A percentile compares a stretch with the other conserved stretches of the same genome.
phyloP scores from a whole-genome alignment of 2,329 filamentous ascomycete genomes.

The Orbilia ellipsospora region DNA sequence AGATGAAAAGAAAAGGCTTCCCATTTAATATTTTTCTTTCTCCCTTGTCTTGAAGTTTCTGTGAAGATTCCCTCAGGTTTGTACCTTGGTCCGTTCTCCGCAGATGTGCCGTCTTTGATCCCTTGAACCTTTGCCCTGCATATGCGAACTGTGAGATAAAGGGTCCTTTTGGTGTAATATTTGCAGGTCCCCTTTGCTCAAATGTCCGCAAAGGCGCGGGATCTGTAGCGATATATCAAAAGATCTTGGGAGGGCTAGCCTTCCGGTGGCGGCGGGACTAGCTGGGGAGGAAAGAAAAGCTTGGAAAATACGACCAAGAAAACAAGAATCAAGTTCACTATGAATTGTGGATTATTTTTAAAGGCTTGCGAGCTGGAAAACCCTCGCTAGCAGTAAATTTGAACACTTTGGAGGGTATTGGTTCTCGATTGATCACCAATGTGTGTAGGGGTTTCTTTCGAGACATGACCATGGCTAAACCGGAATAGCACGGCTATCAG shows the following conservation, averaged over 20 bases:
- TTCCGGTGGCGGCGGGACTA: background rate
- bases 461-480: too few relatives aligned
- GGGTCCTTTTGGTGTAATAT: constrained; percentile 1
- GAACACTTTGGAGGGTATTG: too few relatives aligned
- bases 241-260: background rate
- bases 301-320: background rate
- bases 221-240: constrained; percentile 3
- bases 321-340: background rate
- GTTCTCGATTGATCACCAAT: too few relatives aligned
- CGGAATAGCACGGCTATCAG: too few relatives aligned
- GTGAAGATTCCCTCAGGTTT: background rate
- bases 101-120: background rate
- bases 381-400: too few relatives aligned
- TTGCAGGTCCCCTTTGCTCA: constrained; percentile 1
- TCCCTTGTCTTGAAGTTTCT: background rate
- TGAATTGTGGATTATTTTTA: too few relatives aligned
- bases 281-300: background rate
- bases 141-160: constrained; percentile 18
- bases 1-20: constrained; percentile 3
- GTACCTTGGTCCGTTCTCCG: background rate
- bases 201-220: constrained; percentile 23
- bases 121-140: background rate
- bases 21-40: background rate
- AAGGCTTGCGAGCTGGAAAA: too few relatives aligned
- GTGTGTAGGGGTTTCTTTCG: too few relatives aligned